Percentiles rank a stretch among this genome's conserved stretches.
phyloP scores from a whole-genome alignment of 2,329 filamentous ascomycete genomes.

The Myriosclerotinia duriaeana region DNA sequence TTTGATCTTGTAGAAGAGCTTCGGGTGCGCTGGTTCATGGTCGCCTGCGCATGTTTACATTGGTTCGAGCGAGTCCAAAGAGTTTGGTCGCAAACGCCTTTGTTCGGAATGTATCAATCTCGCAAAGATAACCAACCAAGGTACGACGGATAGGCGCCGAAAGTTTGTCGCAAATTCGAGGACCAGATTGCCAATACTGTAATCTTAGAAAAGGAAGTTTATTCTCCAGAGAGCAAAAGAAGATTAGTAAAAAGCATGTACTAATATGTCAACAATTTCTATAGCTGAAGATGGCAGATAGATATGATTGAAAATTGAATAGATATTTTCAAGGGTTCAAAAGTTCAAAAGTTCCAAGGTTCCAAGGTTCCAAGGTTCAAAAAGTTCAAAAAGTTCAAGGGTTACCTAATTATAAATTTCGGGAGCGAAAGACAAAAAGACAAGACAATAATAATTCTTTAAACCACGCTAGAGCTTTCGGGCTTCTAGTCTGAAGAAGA shows the following conservation, averaged over 20 bases:
- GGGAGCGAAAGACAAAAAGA: no score
- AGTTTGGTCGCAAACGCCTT: constrained; percentile 20
- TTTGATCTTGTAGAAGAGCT: constrained; percentile 25
- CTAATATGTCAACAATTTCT: neutral
- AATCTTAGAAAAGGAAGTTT: neutral
- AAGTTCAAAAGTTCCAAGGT: no score
- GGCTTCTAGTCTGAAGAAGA: no score
- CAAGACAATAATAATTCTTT: no score
- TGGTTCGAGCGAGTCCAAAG: constrained; percentile 17
- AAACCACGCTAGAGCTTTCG: no score
- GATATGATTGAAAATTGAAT: no score
- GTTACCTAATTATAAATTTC: no score
- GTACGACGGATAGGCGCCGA: constrained; percentile 17
- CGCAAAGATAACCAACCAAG: constrained; percentile 20
- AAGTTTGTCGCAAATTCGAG: constrained; percentile 17
- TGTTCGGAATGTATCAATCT: constrained; percentile 13
- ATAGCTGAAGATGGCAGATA: neutral
- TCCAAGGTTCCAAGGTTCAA: no score
- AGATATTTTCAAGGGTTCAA: no score
- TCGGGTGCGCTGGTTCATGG: constrained; percentile 21
- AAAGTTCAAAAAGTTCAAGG: no score
- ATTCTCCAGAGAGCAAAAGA: neutral
- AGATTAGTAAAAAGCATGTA: neutral
- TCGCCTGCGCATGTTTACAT: constrained; percentile 22
- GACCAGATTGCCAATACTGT: neutral